Percentiles rank a stretch among this genome's conserved stretches.
phyloP scores from a whole-genome alignment of 108 stramenopile genomes.

The Bacterosira constricta region DNA sequence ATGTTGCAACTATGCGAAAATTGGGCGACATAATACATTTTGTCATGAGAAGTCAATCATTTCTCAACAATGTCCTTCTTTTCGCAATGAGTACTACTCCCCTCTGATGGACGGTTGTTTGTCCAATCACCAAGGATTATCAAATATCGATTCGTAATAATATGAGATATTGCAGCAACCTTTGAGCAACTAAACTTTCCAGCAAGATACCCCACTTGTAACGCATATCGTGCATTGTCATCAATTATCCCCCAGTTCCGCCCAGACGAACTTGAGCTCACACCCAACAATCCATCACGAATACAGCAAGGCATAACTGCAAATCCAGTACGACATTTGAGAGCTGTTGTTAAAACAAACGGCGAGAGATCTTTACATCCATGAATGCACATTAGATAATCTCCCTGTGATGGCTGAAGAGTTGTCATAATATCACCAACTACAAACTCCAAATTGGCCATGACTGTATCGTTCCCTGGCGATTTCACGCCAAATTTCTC shows the following conservation, averaged over 20 bases:
- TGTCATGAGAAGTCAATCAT: too few species aligned
- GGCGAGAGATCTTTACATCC: slow-evolving; percentile 23
- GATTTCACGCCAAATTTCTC: slow-evolving; percentile 21
- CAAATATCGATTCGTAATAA: slow-evolving; percentile 8
- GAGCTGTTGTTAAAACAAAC: slow-evolving; percentile 9
- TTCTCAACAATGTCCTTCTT: too few species aligned
- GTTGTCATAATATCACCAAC: slow-evolving; percentile 15
- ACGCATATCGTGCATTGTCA: slow-evolving; percentile 11
- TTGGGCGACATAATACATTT: too few species aligned
- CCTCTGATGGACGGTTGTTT: not conserved
- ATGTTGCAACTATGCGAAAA: too few species aligned
- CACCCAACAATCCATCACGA: slow-evolving; percentile 20
- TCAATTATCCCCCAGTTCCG: slow-evolving; percentile 9
- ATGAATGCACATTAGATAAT: slow-evolving; percentile 21
- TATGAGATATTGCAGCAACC: slow-evolving; percentile 15
- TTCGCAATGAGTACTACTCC: not conserved
- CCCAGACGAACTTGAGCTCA: slow-evolving; percentile 8
- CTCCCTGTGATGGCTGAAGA: slow-evolving; percentile 10
- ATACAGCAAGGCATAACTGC: slow-evolving; percentile 19
- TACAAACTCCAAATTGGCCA: slow-evolving; percentile 8
- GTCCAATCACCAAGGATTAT: slow-evolving; percentile 11
- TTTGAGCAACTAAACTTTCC: slow-evolving; percentile 10
- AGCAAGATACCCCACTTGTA: slow-evolving; percentile 17
- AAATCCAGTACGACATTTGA: not conserved
- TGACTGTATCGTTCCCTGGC: slow-evolving; percentile 11